Base-by-base conservation (phyloP, 352 stramenopile genomes). In the Pythium coloratum region DNA sequence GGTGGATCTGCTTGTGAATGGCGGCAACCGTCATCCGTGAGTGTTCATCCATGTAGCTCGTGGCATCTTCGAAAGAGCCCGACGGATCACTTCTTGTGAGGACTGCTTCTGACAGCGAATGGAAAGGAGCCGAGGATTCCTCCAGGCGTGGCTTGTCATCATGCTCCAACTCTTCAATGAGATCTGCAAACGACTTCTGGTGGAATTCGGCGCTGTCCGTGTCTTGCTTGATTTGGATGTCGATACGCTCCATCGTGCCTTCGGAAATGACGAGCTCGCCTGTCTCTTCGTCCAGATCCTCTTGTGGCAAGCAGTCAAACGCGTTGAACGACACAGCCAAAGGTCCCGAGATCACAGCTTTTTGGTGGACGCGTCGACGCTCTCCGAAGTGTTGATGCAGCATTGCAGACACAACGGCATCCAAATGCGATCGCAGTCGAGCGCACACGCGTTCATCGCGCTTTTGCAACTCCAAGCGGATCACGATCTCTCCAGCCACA, bases 371-470 rank as follows among this genome's bases (percentile, higher is more conserved):
- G 3, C 67, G 69, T 1, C 71, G 72, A 9, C 76, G 59, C 6
- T 81, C 77, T 24, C 62, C 78, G 67, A 94, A 94, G 47, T 94
- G 82, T 42, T 73, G 44, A 18, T 82, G 74, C 16, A 92, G 62
- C 78, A 88, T 89, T 2, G 67, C 71, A 36, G 81, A 72, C 20
- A 92, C 7, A 18, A 94, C 32, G 0, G 63, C 62, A 38, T 92
- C 83, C 62, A 94, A 68, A 58, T 90, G 82, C 2, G 53, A 49
- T 55, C 69, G 62, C 47, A 82, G 82, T 28, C 73, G 69, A 0
- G 33, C n/a, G 32, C 70, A 78, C 4, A 63, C 58, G 4, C 51
- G 62, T 24, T 13, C 24, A 18, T 80, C 70, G 3, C 57, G 57
- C 30, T 69, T 70, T 40, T 75, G 71, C n/a, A 73, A 61, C 42